Base-by-base conservation (phyloP, 2,329 filamentous ascomycete genomes). In the Talaromyces marneffei region DNA sequence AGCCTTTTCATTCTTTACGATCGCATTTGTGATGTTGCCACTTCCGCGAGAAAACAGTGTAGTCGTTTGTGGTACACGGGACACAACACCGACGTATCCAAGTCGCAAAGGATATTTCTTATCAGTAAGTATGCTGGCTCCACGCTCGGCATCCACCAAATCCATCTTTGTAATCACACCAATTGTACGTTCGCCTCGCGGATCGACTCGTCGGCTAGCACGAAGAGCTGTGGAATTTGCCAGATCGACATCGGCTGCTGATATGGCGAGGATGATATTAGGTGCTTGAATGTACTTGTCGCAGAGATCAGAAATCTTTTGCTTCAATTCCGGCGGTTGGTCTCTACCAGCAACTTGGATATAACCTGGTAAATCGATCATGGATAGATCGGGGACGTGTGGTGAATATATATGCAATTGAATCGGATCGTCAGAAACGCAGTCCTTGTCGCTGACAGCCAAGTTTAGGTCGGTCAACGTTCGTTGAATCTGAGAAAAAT, bases 131-230 rank as follows among this genome's bases (percentile, higher is more conserved):
- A 99, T 91, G 37, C 85, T 82, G 14, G 85, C 83, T 31, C 92
- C 94, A 62, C 93, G 86, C 7, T 81, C 79, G 2, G 94, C 83
- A 67, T 97, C 93, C 7, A 99, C 92, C 23, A 99, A 82, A 70
- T 99, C 94, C 93, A 99, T 97, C 79, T 99, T 99, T 2, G 94
- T 99, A 44, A 99, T 88, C n/a, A 99, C 94, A 48, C 94, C 94
- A 71, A 99, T 99, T 0, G 94, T 99, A 64, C 94, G 85, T 77
- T 99, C 94, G 59, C 94, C 94, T 63, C 94, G 84, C 1, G 94
- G 94, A 70, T 99, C 94, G 29, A 97, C 92, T 67, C 93, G 85
- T 65, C 94, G 85, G 67, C 92, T 96, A 18, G 94, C 92, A 67
- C 92, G 84, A 25, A 99, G 78, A 5, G 94, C 92, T 6, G 94